Evolutionary conservation across 768 basidiomycete species (phyloP).

Genomic region (Suillus occidentalis): DNA sequence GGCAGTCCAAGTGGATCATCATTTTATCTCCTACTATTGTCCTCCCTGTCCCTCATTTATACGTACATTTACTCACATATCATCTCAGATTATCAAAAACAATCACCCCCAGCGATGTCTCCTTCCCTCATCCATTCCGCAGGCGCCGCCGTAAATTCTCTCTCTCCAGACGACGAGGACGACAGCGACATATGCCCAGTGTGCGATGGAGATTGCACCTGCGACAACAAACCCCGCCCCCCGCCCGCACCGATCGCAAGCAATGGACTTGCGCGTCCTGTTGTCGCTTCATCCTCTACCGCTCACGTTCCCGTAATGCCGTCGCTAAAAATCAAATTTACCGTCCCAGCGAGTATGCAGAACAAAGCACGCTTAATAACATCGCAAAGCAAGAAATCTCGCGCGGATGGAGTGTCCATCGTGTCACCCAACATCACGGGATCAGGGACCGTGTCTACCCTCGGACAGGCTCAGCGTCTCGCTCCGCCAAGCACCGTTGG

Average conservation of each 20-base stretch:
- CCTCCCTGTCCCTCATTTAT: slow-evolving; percentile 15
- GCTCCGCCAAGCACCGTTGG: slow-evolving; percentile 28
- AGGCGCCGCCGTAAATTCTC: slow-evolving; percentile 43
- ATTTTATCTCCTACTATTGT: slow-evolving; percentile 21
- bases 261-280: slow-evolving; percentile 39
- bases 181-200: slow-evolving; percentile 88
- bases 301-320: slow-evolving; percentile 28
- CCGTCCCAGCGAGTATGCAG: slow-evolving; percentile 57
- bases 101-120: slow-evolving; percentile 63
- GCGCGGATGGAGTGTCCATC: slow-evolving; percentile 24
- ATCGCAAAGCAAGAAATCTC: slow-evolving; percentile 31
- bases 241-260: slow-evolving; percentile 30
- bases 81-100: slow-evolving; percentile 42
- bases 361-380: slow-evolving; percentile 38
- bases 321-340: slow-evolving; percentile 71
- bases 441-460: slow-evolving; percentile 20
- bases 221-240: slow-evolving; percentile 47
- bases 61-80: slow-evolving; percentile 20
- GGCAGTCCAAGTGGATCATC: slow-evolving; percentile 20
- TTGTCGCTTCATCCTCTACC: slow-evolving; percentile 38
- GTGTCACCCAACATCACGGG: slow-evolving; percentile 41
- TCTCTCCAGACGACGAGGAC: slow-evolving; percentile 59
- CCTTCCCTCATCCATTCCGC: slow-evolving; percentile 69
- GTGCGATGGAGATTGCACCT: slow-evolving; percentile 89
- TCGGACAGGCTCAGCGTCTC: slow-evolving; percentile 13